Base-by-base conservation (phyloP, 2,329 filamentous ascomycete genomes). In the Thermoascus crustaceus region DNA sequence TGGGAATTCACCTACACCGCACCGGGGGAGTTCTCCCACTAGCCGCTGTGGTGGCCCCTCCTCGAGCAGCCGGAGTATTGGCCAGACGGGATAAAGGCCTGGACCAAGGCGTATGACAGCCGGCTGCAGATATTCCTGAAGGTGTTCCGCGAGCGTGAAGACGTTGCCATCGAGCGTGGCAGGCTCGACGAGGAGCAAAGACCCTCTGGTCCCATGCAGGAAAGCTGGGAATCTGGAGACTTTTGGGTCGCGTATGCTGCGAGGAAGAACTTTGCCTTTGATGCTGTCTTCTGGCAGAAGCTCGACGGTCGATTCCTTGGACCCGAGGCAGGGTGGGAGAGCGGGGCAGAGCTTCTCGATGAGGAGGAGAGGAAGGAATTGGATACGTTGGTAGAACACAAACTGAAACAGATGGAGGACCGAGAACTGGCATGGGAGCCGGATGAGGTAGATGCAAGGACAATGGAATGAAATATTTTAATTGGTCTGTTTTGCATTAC, bases 1-100 rank as follows among this genome's bases (percentile, higher is more conserved):
- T 48, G 49, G 47, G 49, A 54, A 22, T 54, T 50, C 23, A 42
- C 46, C 11, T 51, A 53, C 27, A 29, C 45, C 3, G 47, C 43
- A 6, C 49, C 48, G 2, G 38, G 38, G 2, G 45, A 50, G 31
- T 51, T 50, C 10, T 30, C 44, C 2, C 21, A 44, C 26, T 39
- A 35, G 0, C 43, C 46, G 4, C 46, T 46, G 3, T 51, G 40
- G 46, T 53, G 51, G 51, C 43, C 53, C 4, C 35, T 54, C 4
- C 26, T 52, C 13, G 44, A 51, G 31, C 30, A 39, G 18, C 47
- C 49, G 0, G 49, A 53, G 23, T 43, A 44, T 19, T 53, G 48
- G 49, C 25, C 43, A 13, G 10, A 26, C 2, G 42, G 44, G 1
- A 31, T 53, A 7, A 39, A 47, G 0, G 43, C 38, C 26, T 53